Evolutionary conservation across 805 yeast species (phyloP), one percentile per base, ranked within the genome.

Genomic region (Monosporozyma solicola): DNA sequence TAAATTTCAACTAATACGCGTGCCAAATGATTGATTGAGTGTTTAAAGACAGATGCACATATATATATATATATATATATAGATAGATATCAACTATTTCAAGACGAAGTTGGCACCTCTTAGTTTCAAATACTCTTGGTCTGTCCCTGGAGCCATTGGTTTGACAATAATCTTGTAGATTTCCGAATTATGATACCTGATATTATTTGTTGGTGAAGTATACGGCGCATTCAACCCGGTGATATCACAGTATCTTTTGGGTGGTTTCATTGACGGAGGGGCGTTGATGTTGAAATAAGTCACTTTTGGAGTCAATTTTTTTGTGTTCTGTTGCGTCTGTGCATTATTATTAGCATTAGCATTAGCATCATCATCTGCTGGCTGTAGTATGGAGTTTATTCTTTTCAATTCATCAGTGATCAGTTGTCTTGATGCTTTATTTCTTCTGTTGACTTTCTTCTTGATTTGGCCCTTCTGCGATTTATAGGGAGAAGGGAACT

Each of bases 71-170:
- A 27, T 32, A 32, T 27, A 46, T 10, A 46, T 8, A n/a, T 20
- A 41, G 8, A 13, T n/a, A 31, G 10, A 47, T 31, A 24, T 5
- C 20, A 35, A 13, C 60, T 59, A 82, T 65, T 86, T 83, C 66
- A 91, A 74, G 8, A 92, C 80, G 16, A 91, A 89, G 65, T 92
- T 87, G 41, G 96, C 98, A 51, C 87, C 88, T 60, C 98, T 77
- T 55, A 92, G 73, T 58, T 86, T 86, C 63, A 92, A 74, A 66
- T 90, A 92, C 68, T 90, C 95, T 70, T 92, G 98, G 69, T 92
- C 97, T 31, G 86, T 85, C 25, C 97, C 96, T 2, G 95, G 87
- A 1, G 90, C 84, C 82, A 92, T 80, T 57, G 81, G 80, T 65
- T 82, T 81, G 50, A 79, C 74, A 37, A 88, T 85, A 37, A 85